Base-by-base conservation (phyloP, 2,329 filamentous ascomycete species). In the Intubia oerlemansii region DNA sequence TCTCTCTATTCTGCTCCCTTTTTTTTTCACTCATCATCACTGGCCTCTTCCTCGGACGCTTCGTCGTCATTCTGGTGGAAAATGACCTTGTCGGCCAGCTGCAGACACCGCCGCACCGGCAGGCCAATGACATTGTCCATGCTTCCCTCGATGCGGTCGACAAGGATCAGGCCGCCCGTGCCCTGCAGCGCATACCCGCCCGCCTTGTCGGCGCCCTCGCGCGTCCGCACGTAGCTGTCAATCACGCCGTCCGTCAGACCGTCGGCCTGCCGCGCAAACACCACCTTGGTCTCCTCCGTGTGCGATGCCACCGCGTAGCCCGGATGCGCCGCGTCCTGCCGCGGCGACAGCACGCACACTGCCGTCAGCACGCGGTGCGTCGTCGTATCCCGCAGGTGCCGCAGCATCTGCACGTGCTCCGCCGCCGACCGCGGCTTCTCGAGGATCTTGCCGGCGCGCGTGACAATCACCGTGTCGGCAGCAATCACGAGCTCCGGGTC, bases 131-230 rank as follows among this genome's bases (percentile, higher is more conserved):
- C 88, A 49, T 95, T 95, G 56, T 98, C 88, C 42, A 81, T 79
- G 31, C 69, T 71, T 9, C 88, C 88, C 38, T 92, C 79, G 38
- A 98, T 77, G 49, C 64, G 75, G 48, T 93, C 82, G 10, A 98
- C 71, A 32, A 98, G 51, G 34, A 98, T 59, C 46, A 93, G 71
- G 7, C 78, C 75, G 2, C 79, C 88, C 9, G 85, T 57, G 0
- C 85, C 88, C 51, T 98, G 88, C 30, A 98, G 66, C 2, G 81
- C 88, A 50, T 98, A 98, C 0, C 88, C 88, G 3, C 88, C 88
- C 0, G 88, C 88, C 58, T 95, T 98, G 50, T 95, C 88, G 9
- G 70, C 82, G 2, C 88, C 88, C 56, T 98, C 88, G 31, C 85
- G 62, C 14, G 85, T 93, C 44, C 61, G 64, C 33, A 84, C 75